phyloP scores from a whole-genome alignment of 805 yeast species.

The Priceomyces carsonii region DNA sequence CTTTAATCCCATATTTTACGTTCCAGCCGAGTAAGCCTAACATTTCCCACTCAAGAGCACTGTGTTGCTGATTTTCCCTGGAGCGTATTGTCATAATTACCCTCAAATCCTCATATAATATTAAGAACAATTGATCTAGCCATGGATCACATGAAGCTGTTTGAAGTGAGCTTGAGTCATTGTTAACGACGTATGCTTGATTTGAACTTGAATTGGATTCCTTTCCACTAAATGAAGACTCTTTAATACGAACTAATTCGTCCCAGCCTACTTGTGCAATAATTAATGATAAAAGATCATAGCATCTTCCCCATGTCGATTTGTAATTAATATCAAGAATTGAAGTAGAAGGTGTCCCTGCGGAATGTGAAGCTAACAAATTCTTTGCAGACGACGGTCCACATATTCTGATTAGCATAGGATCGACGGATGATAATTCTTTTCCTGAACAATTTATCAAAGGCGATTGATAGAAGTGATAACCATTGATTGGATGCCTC shows the following conservation, averaged over 20 bases:
- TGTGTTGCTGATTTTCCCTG: conserved; percentile 39
- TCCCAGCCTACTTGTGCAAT: conserved; percentile 83
- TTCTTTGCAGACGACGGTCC: conserved; percentile 28
- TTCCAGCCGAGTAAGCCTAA: conserved; percentile 58
- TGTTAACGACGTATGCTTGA: conserved; percentile 19
- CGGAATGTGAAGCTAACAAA: conserved; percentile 31
- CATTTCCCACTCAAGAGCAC: conserved; percentile 75
- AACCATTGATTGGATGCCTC: conserved; percentile 38
- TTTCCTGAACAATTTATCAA: conserved; percentile 29
- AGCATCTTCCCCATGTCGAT: conserved; percentile 48
- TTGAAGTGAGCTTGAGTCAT: conserved; percentile 16
- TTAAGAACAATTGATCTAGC: conserved; percentile 73
- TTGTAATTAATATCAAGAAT: conserved; percentile 32
- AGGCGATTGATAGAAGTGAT: conserved; percentile 37
- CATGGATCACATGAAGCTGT: conserved; percentile 64
- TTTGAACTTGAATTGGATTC: not conserved
- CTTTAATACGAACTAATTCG: conserved; percentile 61
- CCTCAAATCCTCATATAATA: conserved; percentile 62
- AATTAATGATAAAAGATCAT: conserved; percentile 69
- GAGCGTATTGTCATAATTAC: conserved; percentile 23
- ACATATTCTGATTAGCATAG: conserved; percentile 23
- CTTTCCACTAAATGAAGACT: conserved; percentile 58
- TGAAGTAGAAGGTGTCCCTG: conserved; percentile 25
- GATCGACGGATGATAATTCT: conserved; percentile 39
- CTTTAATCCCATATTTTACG: conserved; percentile 38